Conservation (phyloP, 148 eudicot genomes). For the Tetragonia tetragonoides region DNA sequence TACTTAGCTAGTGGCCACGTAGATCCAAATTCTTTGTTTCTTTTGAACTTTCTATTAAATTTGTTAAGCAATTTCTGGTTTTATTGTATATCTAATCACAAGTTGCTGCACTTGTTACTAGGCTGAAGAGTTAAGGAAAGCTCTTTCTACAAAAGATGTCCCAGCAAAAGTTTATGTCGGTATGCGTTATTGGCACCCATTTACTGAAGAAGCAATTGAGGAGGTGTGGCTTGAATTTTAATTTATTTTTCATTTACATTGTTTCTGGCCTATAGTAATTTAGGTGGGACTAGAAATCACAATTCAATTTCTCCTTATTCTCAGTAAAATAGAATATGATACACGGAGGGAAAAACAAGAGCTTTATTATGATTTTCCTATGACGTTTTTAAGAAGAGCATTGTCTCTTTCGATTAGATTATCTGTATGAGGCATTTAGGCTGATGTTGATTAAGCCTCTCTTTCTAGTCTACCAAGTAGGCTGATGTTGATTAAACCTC, state of each 20-base stretch:
- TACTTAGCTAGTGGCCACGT: not conserved
- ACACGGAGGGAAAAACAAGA: not conserved
- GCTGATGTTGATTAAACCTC: not conserved
- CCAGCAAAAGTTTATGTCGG: constrained; percentile 97
- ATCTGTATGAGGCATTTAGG: not conserved
- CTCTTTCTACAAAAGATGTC: constrained; percentile 69
- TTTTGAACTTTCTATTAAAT: constrained; percentile 10
- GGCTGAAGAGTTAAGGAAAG: constrained; percentile 87
- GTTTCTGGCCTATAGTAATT: not conserved
- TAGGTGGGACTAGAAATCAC: not conserved
- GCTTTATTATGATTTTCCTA: not conserved
- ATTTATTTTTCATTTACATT: not conserved
- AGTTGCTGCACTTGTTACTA: constrained; percentile 24
- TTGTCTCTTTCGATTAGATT: not conserved
- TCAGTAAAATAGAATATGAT: not conserved
- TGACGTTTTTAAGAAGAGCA: not conserved
- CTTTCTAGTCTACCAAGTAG: not conserved
- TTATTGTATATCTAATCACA: not conserved
- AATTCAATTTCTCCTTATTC: not conserved
- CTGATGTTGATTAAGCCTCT: not conserved
- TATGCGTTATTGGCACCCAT: constrained; percentile 99
- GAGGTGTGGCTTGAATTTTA: constrained; percentile 50
- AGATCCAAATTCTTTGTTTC: not conserved
- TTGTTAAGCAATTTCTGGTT: not conserved
- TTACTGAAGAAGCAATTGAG: constrained; percentile 98